Evolutionary conservation across 139 green algal genomes (phyloP).

Genomic region (Coelastrella sp.): DNA sequence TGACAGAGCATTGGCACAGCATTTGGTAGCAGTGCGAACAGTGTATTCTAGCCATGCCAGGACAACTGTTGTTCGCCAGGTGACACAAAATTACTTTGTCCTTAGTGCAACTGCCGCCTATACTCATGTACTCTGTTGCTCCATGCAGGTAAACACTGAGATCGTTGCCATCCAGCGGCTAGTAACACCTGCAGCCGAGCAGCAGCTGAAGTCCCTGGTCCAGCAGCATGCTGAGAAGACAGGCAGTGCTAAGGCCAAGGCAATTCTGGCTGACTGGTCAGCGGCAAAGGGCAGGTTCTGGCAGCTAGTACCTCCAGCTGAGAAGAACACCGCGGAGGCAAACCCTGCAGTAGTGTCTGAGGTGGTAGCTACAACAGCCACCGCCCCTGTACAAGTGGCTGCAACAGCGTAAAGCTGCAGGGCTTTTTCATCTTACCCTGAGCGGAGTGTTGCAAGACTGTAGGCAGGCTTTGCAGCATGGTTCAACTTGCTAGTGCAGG

Average conservation of each 20-base stretch:
- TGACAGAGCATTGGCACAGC: neutral
- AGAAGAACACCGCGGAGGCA: conserved; percentile 78
- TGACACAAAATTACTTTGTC: neutral
- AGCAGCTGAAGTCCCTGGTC: conserved; percentile 91
- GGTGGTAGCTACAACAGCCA: neutral
- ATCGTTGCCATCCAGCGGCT: conserved; percentile 97
- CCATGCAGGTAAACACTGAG: conserved; percentile 92
- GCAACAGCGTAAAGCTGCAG: conserved; percentile 17
- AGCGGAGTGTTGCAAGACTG: no score
- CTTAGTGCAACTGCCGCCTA: neutral
- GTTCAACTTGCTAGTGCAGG: no score
- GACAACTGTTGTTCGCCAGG: neutral
- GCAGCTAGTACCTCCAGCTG: conserved; percentile 96
- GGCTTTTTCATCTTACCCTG: neutral
- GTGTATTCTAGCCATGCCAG: neutral
- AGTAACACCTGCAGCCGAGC: conserved; percentile 82
- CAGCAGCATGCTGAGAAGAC: conserved; percentile 87
- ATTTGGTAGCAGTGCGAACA: neutral
- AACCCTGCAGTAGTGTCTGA: conserved; percentile 47
- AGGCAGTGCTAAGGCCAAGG: conserved; percentile 76
- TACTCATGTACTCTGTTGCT: neutral
- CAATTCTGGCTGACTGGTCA: conserved; percentile 89
- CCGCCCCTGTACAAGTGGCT: conserved; percentile 20
- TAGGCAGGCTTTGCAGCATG: no score
- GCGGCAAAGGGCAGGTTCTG: conserved; percentile 88